Evolutionary conservation across 163 green algal genomes (phyloP).

Genomic region (Scenedesmus sp.): DNA sequence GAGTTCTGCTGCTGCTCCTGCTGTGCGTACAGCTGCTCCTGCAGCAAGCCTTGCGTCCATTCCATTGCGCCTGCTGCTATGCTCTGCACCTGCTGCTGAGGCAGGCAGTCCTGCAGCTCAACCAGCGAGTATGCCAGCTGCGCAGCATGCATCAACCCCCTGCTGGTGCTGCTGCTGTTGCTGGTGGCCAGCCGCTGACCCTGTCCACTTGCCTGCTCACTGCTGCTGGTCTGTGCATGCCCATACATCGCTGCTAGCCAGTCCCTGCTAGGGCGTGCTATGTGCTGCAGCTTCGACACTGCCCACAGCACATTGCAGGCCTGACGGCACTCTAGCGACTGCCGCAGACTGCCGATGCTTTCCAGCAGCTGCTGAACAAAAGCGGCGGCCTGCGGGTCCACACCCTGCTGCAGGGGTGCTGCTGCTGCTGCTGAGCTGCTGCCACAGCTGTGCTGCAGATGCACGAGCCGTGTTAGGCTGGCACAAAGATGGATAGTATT

Average conservation of each 20-base stretch:
- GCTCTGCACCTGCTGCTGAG: neutral
- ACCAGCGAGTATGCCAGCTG: constrained; percentile 30
- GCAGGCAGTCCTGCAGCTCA: neutral
- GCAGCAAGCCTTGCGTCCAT: constrained; percentile 16
- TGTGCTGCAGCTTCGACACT: neutral
- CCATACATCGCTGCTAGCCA: neutral
- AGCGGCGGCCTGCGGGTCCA: neutral
- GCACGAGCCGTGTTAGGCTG: constrained; percentile 2
- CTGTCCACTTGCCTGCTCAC: neutral
- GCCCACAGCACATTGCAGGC: constrained; percentile 51
- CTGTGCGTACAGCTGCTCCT: constrained; percentile 4
- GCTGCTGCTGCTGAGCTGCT: constrained; percentile 23
- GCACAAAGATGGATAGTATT: constrained; percentile 29
- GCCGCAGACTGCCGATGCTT: neutral
- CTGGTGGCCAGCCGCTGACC: no score
- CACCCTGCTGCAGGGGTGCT: neutral
- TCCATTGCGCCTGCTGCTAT: neutral
- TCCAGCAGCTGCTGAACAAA: constrained; percentile 43
- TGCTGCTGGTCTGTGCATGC: neutral
- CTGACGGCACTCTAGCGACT: constrained; percentile 33
- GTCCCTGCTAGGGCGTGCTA: neutral
- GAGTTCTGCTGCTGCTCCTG: neutral
- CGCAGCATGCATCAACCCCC: constrained; percentile 1
- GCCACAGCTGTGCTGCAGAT: constrained; percentile 35
- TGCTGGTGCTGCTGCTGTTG: neutral